These are phyloP conservation scores for Cornus controversa DNA, from an alignment of 148 eudicot species.

Conservation along the genomic window DNA sequence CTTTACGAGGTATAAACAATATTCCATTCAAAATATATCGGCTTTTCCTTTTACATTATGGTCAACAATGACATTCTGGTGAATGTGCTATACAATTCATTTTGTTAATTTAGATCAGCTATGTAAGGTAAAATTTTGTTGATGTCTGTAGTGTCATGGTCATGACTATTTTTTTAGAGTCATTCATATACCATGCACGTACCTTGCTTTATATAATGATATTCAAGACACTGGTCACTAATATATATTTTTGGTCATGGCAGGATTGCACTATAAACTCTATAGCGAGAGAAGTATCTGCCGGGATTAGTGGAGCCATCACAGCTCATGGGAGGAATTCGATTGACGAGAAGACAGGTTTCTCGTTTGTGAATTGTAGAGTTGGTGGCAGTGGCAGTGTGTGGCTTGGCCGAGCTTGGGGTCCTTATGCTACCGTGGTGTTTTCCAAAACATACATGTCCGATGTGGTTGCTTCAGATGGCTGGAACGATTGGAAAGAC, in stretches of 20 bases:
- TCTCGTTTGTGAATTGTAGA: conserved; percentile 70
- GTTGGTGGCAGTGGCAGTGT: conserved; percentile 63
- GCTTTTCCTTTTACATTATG: no score
- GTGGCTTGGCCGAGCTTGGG: conserved; percentile 97
- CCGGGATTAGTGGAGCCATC: conserved; percentile 61
- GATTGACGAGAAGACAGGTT: conserved; percentile 53
- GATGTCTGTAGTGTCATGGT: no score
- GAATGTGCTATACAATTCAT: not conserved
- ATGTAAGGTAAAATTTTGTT: no score
- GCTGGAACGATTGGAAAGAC: conserved; percentile 90
- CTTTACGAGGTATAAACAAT: conserved; percentile 58
- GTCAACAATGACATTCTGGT: no score
- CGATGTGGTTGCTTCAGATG: conserved; percentile 57
- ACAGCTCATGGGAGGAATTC: conserved; percentile 78
- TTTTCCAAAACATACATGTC: conserved; percentile 70
- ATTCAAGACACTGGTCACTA: no score
- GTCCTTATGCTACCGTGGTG: conserved; percentile 58
- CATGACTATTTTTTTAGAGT: no score
- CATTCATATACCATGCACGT: no score
- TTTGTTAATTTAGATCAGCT: not conserved
- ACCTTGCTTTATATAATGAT: no score
- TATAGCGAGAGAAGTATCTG: conserved; percentile 49
- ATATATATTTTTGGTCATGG: no score
- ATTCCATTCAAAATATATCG: not conserved
- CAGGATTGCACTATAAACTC: conserved; percentile 74